A percentile compares a stretch with the other conserved stretches of the same genome.
These are phyloP conservation scores for Trichoderma asperellum DNA, from an alignment of 2,329 filamentous ascomycete species.

Conservation along the genomic window DNA sequence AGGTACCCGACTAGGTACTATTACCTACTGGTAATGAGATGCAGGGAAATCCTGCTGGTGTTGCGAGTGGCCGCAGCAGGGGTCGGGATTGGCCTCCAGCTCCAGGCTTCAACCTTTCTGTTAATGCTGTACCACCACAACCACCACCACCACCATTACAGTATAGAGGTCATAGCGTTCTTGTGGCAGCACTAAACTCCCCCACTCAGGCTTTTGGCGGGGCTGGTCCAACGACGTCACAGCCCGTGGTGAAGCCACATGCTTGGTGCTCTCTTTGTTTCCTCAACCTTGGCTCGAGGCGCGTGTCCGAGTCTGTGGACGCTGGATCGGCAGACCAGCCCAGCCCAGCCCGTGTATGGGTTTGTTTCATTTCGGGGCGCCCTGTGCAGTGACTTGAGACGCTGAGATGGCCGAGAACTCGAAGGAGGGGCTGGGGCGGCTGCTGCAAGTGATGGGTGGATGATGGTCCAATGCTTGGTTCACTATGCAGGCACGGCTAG, in stretches of 20 bases:
- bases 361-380: neutral
- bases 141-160: neutral
- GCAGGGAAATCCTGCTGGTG: slow-evolving; percentile 10
- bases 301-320: slow-evolving; percentile 1
- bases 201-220: slow-evolving; percentile 1
- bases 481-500: neutral
- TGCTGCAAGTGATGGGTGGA: neutral
- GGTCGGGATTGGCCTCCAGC: slow-evolving; percentile 17
- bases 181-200: neutral
- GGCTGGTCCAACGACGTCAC: slow-evolving; percentile 20
- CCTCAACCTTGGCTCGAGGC: neutral
- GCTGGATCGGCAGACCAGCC: slow-evolving; percentile 4
- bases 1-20: too few species aligned
- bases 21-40: too few species aligned
- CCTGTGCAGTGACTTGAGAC: neutral
- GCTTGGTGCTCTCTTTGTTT: neutral
- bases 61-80: neutral
- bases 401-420: neutral
- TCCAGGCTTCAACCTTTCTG: neutral
- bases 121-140: neutral
- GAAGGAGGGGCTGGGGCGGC: neutral
- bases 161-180: too few species aligned
- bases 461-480: neutral
- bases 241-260: slow-evolving; percentile 21
- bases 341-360: neutral